phyloP scores from a whole-genome alignment of 208 protist species.

The Crithidia brevicula region DNA sequence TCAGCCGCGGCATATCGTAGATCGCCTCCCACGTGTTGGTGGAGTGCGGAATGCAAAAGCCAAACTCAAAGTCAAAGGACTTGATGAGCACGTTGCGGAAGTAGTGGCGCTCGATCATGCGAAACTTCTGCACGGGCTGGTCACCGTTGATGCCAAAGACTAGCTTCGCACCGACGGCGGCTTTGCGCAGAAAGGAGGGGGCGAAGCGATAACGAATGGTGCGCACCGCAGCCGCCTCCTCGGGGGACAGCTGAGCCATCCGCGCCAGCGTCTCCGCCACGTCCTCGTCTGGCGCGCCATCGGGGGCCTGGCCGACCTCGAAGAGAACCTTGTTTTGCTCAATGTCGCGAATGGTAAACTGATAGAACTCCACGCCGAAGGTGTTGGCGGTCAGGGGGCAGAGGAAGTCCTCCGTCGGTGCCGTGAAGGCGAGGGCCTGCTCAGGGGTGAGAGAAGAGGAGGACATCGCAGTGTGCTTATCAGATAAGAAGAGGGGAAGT shows the following conservation, averaged over 20 bases:
- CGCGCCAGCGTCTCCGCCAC: constrained; percentile 29
- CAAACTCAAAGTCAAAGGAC: constrained; percentile 96
- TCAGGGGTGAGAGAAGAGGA: constrained; percentile 62
- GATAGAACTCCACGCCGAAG: constrained; percentile 95
- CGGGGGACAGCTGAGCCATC: constrained; percentile 41
- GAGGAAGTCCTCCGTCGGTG: constrained; percentile 86
- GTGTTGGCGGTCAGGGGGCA: constrained; percentile 92
- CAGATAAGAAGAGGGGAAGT: no score
- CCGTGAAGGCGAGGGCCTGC: constrained; percentile 65
- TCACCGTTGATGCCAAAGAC: constrained; percentile 92
- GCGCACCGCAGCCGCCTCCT: constrained; percentile 59
- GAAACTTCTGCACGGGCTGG: constrained; percentile 88
- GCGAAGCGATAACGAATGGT: constrained; percentile 93
- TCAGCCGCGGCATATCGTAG: constrained; percentile 93
- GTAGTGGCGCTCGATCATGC: constrained; percentile 98
- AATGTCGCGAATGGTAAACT: constrained; percentile 94
- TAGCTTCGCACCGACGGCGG: constrained; percentile 88
- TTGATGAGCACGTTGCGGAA: constrained; percentile 95
- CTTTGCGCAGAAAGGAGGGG: constrained; percentile 70
- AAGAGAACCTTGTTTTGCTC: constrained; percentile 87
- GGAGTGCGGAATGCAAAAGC: constrained; percentile 96
- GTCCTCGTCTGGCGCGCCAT: constrained; percentile 26
- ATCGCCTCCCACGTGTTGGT: constrained; percentile 96
- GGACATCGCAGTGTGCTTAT: constrained; percentile 7
- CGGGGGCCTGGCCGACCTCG: constrained; percentile 67